These are phyloP conservation scores for Deinandra increscens DNA, from an alignment of 129 eudicot genomes.

Conservation along the genomic window DNA sequence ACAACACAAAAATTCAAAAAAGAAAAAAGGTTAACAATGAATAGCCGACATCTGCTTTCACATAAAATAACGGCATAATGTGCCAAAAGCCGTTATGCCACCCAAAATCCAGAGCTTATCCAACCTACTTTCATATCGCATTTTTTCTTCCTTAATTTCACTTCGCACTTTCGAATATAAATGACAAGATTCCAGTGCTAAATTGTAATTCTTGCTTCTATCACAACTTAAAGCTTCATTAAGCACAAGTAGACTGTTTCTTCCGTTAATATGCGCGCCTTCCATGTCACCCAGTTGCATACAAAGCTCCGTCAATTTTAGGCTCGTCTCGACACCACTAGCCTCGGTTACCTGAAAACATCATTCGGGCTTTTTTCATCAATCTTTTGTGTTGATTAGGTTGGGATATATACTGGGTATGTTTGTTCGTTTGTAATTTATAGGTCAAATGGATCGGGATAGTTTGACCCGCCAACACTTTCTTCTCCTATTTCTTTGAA, in stretches of 20 bases:
- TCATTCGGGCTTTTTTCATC: not conserved
- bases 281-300: conserved; percentile 97
- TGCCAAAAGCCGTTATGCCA: conserved; percentile 60
- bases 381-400: not conserved
- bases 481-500: not conserved
- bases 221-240: conserved; percentile 69
- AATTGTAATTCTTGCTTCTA: conserved; percentile 72
- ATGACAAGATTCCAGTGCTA: conserved; percentile 70
- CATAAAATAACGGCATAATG: conserved; percentile 56
- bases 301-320: conserved; percentile 69
- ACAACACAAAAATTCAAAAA: not conserved
- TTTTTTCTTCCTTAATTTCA: conserved; percentile 79
- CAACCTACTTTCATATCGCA: conserved; percentile 75
- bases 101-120: conserved; percentile 72
- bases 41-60: conserved; percentile 14
- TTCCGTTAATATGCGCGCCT: conserved; percentile 87
- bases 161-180: conserved; percentile 64
- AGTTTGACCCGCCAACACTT: not conserved
- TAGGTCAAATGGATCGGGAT: not conserved
- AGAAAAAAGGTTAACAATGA: not conserved
- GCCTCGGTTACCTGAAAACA: conserved; percentile 46
- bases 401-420: too few relatives aligned
- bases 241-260: conserved; percentile 75
- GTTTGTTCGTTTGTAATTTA: too few relatives aligned
- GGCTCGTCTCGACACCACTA: conserved; percentile 30